phyloP scores from a whole-genome alignment of 2,329 filamentous ascomycete genomes.

The Keithomyces neogunnii region DNA sequence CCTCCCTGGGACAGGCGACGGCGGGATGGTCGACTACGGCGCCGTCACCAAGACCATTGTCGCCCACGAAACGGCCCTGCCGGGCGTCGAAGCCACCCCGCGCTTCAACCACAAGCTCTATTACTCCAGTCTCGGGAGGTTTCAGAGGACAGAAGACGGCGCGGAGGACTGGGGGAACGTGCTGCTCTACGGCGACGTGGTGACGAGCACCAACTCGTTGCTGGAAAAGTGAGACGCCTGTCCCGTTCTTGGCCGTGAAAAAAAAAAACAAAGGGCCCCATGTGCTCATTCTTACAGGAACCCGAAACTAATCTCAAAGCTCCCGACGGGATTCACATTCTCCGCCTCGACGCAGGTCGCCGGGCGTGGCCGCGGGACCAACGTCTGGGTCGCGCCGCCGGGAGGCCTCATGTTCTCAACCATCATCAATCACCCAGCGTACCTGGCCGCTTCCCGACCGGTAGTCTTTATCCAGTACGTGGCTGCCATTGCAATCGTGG shows the following conservation, averaged over 20 bases:
- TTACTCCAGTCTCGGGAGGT: constrained; percentile 62
- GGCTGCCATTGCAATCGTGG: constrained; percentile 76
- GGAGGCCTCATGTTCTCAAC: constrained; percentile 84
- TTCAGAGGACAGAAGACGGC: constrained; percentile 48
- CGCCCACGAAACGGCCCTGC: constrained; percentile 59
- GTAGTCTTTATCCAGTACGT: constrained; percentile 94
- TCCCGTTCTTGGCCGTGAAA: neutral
- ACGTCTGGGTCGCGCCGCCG: constrained; percentile 89
- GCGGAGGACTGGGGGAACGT: constrained; percentile 64
- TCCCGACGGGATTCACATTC: constrained; percentile 81
- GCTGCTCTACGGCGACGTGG: constrained; percentile 81
- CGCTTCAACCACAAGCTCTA: constrained; percentile 79
- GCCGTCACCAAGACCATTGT: constrained; percentile 65
- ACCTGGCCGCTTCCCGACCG: constrained; percentile 62
- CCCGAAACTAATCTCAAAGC: constrained; percentile 60
- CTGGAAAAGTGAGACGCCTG: constrained; percentile 63
- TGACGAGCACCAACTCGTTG: constrained; percentile 90
- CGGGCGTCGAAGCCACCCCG: constrained; percentile 65
- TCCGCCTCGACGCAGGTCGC: constrained; percentile 83
- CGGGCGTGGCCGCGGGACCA: constrained; percentile 78
- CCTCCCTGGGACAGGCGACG: constrained; percentile 33
- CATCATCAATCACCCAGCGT: constrained; percentile 73
- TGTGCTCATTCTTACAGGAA: constrained; percentile 47
- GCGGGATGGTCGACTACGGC: constrained; percentile 67
- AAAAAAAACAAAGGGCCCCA: neutral